These are phyloP conservation scores for Calonectria montana DNA, from an alignment of 2,329 filamentous ascomycete genomes.

Conservation along the genomic window DNA sequence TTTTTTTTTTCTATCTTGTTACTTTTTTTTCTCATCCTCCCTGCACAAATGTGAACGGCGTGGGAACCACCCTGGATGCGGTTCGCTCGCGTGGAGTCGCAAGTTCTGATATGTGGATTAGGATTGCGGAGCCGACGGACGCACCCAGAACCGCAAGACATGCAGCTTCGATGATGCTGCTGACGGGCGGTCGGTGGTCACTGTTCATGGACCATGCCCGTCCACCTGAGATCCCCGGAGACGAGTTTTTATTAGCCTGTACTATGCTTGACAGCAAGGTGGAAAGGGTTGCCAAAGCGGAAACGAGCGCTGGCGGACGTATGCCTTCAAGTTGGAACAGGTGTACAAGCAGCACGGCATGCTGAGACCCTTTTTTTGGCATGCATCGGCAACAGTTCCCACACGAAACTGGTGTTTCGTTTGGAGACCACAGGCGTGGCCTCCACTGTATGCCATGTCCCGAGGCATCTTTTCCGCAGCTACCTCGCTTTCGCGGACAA, in stretches of 20 bases:
- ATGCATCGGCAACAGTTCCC: not conserved
- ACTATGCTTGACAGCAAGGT: not conserved
- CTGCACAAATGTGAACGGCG: not conserved
- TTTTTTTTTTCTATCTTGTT: not conserved
- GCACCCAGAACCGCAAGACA: conserved; percentile 15
- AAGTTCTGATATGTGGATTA: conserved; percentile 9
- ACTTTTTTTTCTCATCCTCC: not conserved
- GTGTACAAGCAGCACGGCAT: not conserved
- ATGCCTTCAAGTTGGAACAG: not conserved
- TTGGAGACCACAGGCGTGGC: not conserved
- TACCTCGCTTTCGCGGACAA: not conserved
- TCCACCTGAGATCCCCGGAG: not conserved
- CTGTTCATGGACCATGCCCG: not conserved
- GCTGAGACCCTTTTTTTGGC: not conserved
- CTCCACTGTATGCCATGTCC: not conserved
- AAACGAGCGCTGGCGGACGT: not conserved
- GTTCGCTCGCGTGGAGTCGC: conserved; percentile 11
- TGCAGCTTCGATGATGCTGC: conserved; percentile 22
- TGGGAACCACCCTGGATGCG: not conserved
- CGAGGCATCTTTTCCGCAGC: not conserved
- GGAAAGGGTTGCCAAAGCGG: not conserved
- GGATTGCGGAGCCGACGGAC: conserved; percentile 11
- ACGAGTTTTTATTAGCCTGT: conserved; percentile 6
- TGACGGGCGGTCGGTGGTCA: not conserved
- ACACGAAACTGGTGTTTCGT: conserved; percentile 3